Base-by-base conservation (phyloP, 1,284 basidiomycete genomes). In the Papiliotrema fonsecae region DNA sequence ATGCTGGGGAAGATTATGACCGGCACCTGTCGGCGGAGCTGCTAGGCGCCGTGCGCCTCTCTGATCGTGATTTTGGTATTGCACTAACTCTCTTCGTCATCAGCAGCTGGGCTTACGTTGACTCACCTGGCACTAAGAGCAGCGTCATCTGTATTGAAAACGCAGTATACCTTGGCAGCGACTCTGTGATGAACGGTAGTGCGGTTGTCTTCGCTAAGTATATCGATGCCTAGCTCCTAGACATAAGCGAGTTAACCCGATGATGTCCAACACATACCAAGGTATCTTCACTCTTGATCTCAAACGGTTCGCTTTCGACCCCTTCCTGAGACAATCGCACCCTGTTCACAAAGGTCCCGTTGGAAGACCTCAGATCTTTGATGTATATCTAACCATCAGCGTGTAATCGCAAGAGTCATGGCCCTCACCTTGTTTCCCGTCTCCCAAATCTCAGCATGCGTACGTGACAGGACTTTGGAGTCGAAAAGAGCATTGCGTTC, bases 131-230 rank as follows among this genome's bases (percentile, higher is more conserved):
- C 66, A 48, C 68, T 71, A 5, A 60, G 28, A 4, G 65, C 60
- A 1, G 82, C 85, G 65, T 98, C 94, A 51, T 92, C 88, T 34
- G 89, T 84, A 0, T 79, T 83, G 63, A 94, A 84, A 9, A 96
- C 84, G 58, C 93, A 88, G 52, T 91, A 83, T 28, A 92, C 90
- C 37, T 89, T 88, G 13, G 92, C 91, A 10, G 94, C 89, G 34
- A 98, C 96, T 72, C 97, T 97, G 77, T 97, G 93, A 74, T 98
- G 94, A 42, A 98, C 86, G 55, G 97, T 92, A 0, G 91, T 92
- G 75, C 92, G 91, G 79, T 96, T 97, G 77, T 98, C 96, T 67
- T 99, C 94, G 54, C 90, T 90, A 49, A 97, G 88, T 55, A 98
- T 98, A 76, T 98, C 96, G 69, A 98, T 98, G 53, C 94, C 93